These are phyloP conservation scores for Trametes pubescens DNA, from an alignment of 1,284 basidiomycete genomes.

Conservation along the genomic window DNA sequence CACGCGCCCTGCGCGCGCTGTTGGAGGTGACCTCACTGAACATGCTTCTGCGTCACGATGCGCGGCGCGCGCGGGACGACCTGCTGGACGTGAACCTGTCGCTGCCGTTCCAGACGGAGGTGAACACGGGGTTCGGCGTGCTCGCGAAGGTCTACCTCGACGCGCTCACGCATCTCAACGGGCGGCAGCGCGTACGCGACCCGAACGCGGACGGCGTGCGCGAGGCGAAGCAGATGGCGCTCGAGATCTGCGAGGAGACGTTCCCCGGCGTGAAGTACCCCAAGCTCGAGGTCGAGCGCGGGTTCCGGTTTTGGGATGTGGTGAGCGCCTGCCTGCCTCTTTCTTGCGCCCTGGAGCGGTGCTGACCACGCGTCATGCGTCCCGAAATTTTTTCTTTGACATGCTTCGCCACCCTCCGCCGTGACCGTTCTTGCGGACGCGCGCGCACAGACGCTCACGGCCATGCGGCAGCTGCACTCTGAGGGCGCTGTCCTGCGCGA, in stretches of 20 bases:
- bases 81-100: slow-evolving; percentile 91
- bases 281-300: slow-evolving; percentile 89
- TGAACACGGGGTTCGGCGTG: slow-evolving; percentile 98
- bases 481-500: slow-evolving; percentile 83
- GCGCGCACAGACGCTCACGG: slow-evolving; percentile 76
- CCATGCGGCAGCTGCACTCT: slow-evolving; percentile 87
- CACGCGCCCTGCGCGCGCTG: slow-evolving; percentile 89
- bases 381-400: neutral
- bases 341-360: slow-evolving; percentile 12
- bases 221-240: slow-evolving; percentile 86
- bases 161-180: slow-evolving; percentile 88
- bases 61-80: slow-evolving; percentile 88
- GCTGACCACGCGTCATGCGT: slow-evolving; percentile 14
- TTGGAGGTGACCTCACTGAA: slow-evolving; percentile 93
- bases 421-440: neutral
- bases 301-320: slow-evolving; percentile 98
- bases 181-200: slow-evolving; percentile 76
- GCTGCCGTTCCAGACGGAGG: slow-evolving; percentile 93
- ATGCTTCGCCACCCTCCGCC: too few species aligned
- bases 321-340: slow-evolving; percentile 60
- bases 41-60: slow-evolving; percentile 91
- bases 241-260: slow-evolving; percentile 93
- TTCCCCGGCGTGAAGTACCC: slow-evolving; percentile 93
- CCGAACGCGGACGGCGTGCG: slow-evolving; percentile 79
- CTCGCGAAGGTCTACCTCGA: slow-evolving; percentile 96